A percentile compares a stretch with the other conserved stretches of the same genome.
phyloP scores from a whole-genome alignment of 1,284 basidiomycete genomes.

The Ustilago xerochloae region DNA sequence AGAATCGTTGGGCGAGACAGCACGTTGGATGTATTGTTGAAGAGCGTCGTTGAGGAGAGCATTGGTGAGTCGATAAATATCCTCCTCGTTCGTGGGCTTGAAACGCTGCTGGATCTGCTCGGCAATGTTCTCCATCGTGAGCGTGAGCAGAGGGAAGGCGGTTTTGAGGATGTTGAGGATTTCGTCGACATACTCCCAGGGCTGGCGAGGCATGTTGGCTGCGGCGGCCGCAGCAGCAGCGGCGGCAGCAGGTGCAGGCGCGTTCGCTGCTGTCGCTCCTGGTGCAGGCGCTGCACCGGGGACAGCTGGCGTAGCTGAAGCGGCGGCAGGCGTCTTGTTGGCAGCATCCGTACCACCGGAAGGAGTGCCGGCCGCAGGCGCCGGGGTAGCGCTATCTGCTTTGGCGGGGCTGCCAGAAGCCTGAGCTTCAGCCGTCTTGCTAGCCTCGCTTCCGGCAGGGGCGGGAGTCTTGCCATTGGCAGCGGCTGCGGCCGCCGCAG shows the following conservation, averaged over 20 bases:
- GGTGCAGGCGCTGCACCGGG: slow-evolving; percentile 5
- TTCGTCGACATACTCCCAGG: slow-evolving; percentile 93
- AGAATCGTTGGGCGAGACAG: slow-evolving; percentile 73
- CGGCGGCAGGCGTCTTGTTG: slow-evolving; percentile 5
- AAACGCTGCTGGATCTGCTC: slow-evolving; percentile 93
- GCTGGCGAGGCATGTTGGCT: slow-evolving; percentile 71
- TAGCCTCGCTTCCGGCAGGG: slow-evolving; percentile 17
- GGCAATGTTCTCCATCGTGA: slow-evolving; percentile 96
- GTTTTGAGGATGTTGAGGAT: slow-evolving; percentile 95
- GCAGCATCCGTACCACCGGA: slow-evolving; percentile 11
- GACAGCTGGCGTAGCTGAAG: slow-evolving; percentile 2
- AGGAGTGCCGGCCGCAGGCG: slow-evolving; percentile 6
- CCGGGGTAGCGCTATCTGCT: slow-evolving; percentile 17
- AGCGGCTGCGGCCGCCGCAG: slow-evolving; percentile 20
- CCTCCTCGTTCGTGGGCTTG: slow-evolving; percentile 91
- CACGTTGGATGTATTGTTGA: slow-evolving; percentile 67
- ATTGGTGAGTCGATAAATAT: slow-evolving; percentile 90
- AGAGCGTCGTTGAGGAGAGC: slow-evolving; percentile 79
- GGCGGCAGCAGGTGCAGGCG: slow-evolving; percentile 39
- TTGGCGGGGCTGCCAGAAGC: slow-evolving; percentile 28
- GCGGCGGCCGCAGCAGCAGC: slow-evolving; percentile 47
- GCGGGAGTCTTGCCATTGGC: slow-evolving; percentile 33
- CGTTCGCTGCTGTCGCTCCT: background rate
- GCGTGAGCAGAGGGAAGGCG: slow-evolving; percentile 90
- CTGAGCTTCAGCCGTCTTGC: slow-evolving; percentile 1